Evolutionary conservation across 2,329 filamentous ascomycete genomes (phyloP), one percentile per base, ranked within the genome.

Genomic region (Botrytis paeoniae): DNA sequence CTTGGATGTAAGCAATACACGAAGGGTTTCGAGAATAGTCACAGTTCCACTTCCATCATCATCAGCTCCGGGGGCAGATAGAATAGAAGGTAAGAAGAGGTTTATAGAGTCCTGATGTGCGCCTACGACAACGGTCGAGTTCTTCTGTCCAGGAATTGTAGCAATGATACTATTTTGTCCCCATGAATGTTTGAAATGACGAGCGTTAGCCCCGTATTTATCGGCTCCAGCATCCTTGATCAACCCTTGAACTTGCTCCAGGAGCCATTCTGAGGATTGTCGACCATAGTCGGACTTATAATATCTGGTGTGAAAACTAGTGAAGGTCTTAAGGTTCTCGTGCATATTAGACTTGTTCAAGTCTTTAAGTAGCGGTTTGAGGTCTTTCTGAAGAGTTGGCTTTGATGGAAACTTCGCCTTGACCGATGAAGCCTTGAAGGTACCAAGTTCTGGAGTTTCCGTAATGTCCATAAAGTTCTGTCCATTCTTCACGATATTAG

Each of bases 41-140:
- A 98, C 94, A 2, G 94, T 96, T 73, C 94, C 94, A 77, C 92
- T 94, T 75, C 95, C 95, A 80, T 98, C 95, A 78, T 98, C 95
- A 78, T 98, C 96, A n/a, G 95, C 95, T 63, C 95, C 95, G 0
- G 95, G 95, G 0, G 95, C 95, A 22, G 92, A 89, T 48, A 98
- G 87, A 51, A 97, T 85, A 3, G 92, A 93, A 0, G 95, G 95
- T 20, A 97, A 83, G 84, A 94, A 97, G 63, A 97, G 86, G 83
- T 98, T 98, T 83, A 97, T 97, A 79, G 93, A 97, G 82, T 98
- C 95, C 82, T 97, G 95, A 82, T 98, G 95, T 1, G 95, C 94
- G 70, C 95, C 95, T 77, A 98, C 91, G 35, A 98, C 91, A 45
- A 97, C 87, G 0, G 95, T 97, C 82, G 91, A 92, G 80, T 96